Conservation (phyloP, 352 stramenopile species). For the Aphanomyces stellatus region DNA sequence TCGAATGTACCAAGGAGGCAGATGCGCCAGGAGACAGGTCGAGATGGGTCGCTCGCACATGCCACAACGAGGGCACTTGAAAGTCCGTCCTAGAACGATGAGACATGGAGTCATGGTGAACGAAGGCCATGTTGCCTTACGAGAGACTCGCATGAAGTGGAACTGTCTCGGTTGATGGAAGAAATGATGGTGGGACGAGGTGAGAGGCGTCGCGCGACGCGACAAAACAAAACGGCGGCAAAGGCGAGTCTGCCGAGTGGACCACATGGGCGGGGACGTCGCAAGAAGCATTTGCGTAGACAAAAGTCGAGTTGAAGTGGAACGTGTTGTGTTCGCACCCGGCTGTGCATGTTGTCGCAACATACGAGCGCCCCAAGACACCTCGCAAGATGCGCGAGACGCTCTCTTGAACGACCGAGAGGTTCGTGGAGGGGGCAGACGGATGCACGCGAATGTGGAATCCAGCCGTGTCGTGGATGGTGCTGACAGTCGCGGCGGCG, state of each 20-base stretch:
- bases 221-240: slow-evolving; percentile 1
- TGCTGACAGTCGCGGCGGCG: neutral
- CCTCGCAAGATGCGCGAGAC: neutral
- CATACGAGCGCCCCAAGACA: neutral
- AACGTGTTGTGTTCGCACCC: neutral
- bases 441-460: slow-evolving; percentile 13
- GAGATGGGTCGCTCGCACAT: too few relatives aligned
- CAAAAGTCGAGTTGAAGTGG: neutral
- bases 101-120: too few relatives aligned
- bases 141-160: too few relatives aligned
- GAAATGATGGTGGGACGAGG: neutral
- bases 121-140: too few relatives aligned
- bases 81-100: too few relatives aligned
- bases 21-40: too few relatives aligned
- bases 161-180: neutral
- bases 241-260: neutral
- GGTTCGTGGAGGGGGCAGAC: neutral
- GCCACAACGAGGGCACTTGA: too few relatives aligned
- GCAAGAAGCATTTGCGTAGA: slow-evolving; percentile 17
- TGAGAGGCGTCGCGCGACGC: neutral
- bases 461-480: neutral
- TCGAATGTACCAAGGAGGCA: too few relatives aligned
- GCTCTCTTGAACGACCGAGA: slow-evolving; percentile 2
- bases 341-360: neutral
- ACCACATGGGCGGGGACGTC: neutral